A percentile compares a stretch with the other conserved stretches of the same genome.
phyloP scores from a whole-genome alignment of 371 early-diverging fungal genomes.

The Thermomucor indicae-seudaticae region DNA sequence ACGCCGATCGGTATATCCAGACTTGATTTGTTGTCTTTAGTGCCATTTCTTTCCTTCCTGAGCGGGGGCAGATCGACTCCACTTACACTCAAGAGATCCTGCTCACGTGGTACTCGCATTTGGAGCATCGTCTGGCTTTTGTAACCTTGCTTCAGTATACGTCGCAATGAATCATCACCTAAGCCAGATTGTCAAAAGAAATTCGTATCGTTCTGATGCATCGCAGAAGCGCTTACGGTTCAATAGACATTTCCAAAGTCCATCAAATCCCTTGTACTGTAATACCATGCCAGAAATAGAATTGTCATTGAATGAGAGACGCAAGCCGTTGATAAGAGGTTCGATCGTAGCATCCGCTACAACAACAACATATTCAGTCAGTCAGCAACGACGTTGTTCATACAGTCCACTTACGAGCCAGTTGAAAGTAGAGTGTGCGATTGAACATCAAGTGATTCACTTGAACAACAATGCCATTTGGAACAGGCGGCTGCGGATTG shows the following conservation, averaged over 20 bases:
- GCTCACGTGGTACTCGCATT: conserved; percentile 28
- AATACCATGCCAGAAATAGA: conserved; percentile 46
- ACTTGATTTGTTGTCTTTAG: conserved; percentile 15
- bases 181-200: neutral
- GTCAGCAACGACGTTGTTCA: neutral
- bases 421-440: conserved; percentile 40
- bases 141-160: conserved; percentile 22
- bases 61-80: neutral
- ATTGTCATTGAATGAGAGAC: conserved; percentile 39
- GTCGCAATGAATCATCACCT: conserved; percentile 28
- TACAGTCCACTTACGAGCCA: conserved; percentile 29
- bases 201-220: neutral
- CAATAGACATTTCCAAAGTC: conserved; percentile 26
- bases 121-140: conserved; percentile 19
- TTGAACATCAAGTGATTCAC: conserved; percentile 40
- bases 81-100: conserved; percentile 25
- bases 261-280: conserved; percentile 34
- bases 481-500: conserved; percentile 7
- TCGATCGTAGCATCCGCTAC: conserved; percentile 50
- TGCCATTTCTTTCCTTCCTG: neutral
- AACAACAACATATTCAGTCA: neutral
- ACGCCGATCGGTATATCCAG: conserved; percentile 45
- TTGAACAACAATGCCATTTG: conserved; percentile 37
- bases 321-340: conserved; percentile 42
- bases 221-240: conserved; percentile 16